These are phyloP conservation scores for Boletus sp. DNA, from an alignment of 768 basidiomycete genomes.

Conservation along the genomic window DNA sequence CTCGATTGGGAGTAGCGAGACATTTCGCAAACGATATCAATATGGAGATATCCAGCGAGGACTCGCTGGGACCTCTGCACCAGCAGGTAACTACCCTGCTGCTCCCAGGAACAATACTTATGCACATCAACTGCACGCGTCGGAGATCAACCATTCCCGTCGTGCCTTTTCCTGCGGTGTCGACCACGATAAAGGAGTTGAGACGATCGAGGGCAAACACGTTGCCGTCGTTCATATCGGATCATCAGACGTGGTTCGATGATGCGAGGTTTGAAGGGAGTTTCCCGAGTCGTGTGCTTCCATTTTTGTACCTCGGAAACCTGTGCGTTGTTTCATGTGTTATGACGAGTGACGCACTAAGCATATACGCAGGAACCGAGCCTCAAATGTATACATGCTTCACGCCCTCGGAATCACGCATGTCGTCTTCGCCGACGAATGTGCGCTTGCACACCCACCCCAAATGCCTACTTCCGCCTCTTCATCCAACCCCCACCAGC, in stretches of 20 bases:
- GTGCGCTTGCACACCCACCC: conserved; percentile 80
- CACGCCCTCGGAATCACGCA: conserved; percentile 95
- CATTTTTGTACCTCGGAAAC: conserved; percentile 93
- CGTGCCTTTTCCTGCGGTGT: conserved; percentile 1
- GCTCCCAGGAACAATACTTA: conserved; percentile 8
- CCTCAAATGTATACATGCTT: conserved; percentile 92
- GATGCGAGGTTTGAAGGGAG: conserved; percentile 92
- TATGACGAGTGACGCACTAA: background rate
- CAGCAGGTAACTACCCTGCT: conserved; percentile 7
- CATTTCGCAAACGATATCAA: conserved; percentile 25
- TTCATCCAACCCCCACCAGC: background rate
- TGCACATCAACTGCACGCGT: conserved; percentile 24
- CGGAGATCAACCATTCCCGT: conserved; percentile 19
- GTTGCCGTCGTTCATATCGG: conserved; percentile 59
- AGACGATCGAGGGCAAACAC: conserved; percentile 69
- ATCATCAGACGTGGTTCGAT: conserved; percentile 94
- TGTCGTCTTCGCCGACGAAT: conserved; percentile 96
- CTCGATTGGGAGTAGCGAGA: conserved; percentile 34
- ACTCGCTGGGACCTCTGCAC: conserved; percentile 1
- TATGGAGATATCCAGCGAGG: conserved; percentile 24
- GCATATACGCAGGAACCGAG: conserved; percentile 69
- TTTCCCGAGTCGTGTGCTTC: conserved; percentile 90
- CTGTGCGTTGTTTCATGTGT: conserved; percentile 57
- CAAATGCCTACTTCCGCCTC: conserved; percentile 30
- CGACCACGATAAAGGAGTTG: conserved; percentile 22